A percentile compares a stretch with the other conserved stretches of the same genome.
phyloP scores from a whole-genome alignment of 768 basidiomycete species.

The Xerocomellus intermedius region DNA sequence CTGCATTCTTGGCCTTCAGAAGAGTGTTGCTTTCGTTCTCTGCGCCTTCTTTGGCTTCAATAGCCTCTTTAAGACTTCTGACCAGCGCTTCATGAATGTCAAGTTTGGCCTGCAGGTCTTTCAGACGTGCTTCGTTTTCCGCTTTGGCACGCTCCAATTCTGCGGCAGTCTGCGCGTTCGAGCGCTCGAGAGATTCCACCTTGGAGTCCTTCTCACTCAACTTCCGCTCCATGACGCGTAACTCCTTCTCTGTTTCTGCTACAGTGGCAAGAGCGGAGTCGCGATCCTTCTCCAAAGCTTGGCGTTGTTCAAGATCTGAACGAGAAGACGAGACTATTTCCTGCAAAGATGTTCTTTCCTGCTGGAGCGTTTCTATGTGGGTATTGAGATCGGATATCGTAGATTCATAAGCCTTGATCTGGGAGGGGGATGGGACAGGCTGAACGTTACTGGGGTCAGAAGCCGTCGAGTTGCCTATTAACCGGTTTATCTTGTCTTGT shows the following conservation, averaged over 20 bases:
- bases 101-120: constrained; percentile 44
- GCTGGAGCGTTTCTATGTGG: constrained; percentile 61
- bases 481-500: constrained; percentile 49
- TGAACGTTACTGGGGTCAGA: constrained; percentile 11
- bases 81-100: constrained; percentile 45
- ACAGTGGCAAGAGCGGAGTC: constrained; percentile 42
- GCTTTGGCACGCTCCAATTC: constrained; percentile 47
- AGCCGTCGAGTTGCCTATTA: constrained; percentile 35
- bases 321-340: constrained; percentile 26
- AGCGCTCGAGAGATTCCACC: constrained; percentile 48
- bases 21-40: constrained; percentile 49
- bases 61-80: constrained; percentile 48
- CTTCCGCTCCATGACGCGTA: constrained; percentile 41
- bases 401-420: constrained; percentile 22
- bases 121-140: constrained; percentile 43
- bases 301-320: constrained; percentile 23
- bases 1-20: constrained; percentile 56
- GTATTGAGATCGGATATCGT: constrained; percentile 23
- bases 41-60: constrained; percentile 50
- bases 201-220: constrained; percentile 45
- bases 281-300: constrained; percentile 41
- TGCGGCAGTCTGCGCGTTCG: constrained; percentile 34
- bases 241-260: constrained; percentile 42
- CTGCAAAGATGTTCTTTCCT: constrained; percentile 65
- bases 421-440: constrained; percentile 26